phyloP scores from a whole-genome alignment of 768 basidiomycete genomes.

The Chlorophyllum brunneum region DNA sequence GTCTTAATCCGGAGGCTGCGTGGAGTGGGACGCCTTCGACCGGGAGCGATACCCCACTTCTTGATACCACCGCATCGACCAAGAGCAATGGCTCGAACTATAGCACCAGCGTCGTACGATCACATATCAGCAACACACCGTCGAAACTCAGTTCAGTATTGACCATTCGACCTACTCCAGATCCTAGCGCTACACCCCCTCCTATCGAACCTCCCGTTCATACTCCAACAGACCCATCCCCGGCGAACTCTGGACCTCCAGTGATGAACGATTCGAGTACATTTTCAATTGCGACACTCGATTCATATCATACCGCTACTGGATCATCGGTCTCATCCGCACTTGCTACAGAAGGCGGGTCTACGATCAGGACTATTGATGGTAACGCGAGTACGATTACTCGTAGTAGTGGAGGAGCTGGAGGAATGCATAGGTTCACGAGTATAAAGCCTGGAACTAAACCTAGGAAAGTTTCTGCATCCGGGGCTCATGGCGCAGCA shows the following conservation, averaged over 20 bases:
- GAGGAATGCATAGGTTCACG: conserved; percentile 79
- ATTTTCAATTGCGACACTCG: conserved; percentile 53
- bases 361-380: conserved; percentile 51
- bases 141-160: conserved; percentile 70
- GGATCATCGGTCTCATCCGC: conserved; percentile 50
- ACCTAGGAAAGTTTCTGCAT: conserved; percentile 34
- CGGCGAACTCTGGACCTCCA: conserved; percentile 19
- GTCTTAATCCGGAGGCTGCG: conserved; percentile 35
- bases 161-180: conserved; percentile 57
- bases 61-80: background rate
- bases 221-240: conserved; percentile 25
- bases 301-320: conserved; percentile 64
- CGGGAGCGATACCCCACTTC: conserved; percentile 23
- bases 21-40: conserved; percentile 40
- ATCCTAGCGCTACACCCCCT: conserved; percentile 42
- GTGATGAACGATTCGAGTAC: conserved; percentile 40
- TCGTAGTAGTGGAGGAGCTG: conserved; percentile 5
- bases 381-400: background rate
- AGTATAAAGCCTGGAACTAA: conserved; percentile 77
- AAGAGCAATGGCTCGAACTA: conserved; percentile 37
- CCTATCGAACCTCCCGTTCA: too few relatives aligned
- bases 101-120: conserved; percentile 66
- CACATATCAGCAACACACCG: conserved; percentile 35
- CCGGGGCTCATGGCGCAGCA: too few relatives aligned
- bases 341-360: conserved; percentile 70